These are phyloP conservation scores for Fusarium hainanense DNA, from an alignment of 2,329 filamentous ascomycete species.

Conservation along the genomic window DNA sequence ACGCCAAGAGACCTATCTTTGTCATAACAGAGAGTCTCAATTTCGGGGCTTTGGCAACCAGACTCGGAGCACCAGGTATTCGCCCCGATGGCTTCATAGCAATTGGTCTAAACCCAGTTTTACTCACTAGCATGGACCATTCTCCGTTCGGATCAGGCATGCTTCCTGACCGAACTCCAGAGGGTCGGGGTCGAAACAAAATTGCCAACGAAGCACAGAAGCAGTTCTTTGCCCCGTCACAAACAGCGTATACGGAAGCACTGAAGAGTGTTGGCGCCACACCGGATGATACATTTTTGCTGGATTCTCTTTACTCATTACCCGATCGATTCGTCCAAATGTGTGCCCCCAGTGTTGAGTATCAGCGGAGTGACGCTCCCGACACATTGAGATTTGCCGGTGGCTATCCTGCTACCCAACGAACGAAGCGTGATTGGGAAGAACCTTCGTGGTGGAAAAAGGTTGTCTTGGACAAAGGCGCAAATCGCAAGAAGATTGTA, in stretches of 20 bases:
- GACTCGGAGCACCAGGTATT: background rate
- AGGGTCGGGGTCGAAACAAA: background rate
- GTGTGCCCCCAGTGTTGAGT: constrained; percentile 3
- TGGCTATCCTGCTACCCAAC: background rate
- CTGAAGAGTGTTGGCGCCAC: background rate
- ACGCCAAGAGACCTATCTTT: background rate
- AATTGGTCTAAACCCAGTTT: constrained; percentile 1
- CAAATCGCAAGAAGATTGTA: background rate
- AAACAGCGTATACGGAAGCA: background rate
- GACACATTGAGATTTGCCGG: background rate
- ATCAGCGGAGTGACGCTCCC: background rate
- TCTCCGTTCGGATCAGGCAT: constrained; percentile 5
- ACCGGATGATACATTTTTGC: background rate
- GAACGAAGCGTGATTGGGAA: background rate
- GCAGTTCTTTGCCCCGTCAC: background rate
- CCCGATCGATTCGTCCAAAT: background rate
- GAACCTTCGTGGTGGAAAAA: background rate
- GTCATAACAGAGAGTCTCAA: constrained; percentile 7
- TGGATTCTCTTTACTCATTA: background rate
- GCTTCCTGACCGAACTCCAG: background rate
- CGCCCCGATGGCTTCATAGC: constrained; percentile 3
- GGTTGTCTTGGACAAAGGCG: background rate
- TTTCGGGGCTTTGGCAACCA: background rate
- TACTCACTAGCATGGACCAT: constrained; percentile 4
- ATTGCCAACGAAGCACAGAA: background rate